Evolutionary conservation across 495 filamentous ascomycete genomes (phyloP), one percentile per base, ranked within the genome.

Genomic region (Wilcoxina mikolae): DNA sequence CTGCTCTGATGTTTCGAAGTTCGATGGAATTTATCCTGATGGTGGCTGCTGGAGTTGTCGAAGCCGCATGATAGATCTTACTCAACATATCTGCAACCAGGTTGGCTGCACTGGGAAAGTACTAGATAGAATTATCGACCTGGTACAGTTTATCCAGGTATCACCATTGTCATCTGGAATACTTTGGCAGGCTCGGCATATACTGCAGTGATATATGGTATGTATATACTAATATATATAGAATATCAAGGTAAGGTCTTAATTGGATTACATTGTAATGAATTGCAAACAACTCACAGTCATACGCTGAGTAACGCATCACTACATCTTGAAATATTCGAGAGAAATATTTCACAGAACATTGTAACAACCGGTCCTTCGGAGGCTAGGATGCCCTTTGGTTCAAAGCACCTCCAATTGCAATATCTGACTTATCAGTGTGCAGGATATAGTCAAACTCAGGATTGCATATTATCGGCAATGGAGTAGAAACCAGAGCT

Each of bases 261-360:
- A n/a, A n/a, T n/a, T 35, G 31, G 22, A 15, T 27, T 15, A 35
- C 7, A 35, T 35, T 35, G 31, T 5, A 5, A 15, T 15, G 5
- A 5, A 54, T 22, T 7, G 51, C 51, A 1, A 54, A 35, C 10
- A 54, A 10, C 18, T 54, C 51, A 2, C 39, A 4, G 10, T 54
- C 38, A 17, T 54, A 54, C 0, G 38, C 26, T 20, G 38, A 18
- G 11, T 54, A 54, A 0, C 31, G 0, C 0, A 20, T 25, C 10
- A 24, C 31, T 2, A 31, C 2, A 0, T 22, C n/a, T 10, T 0
- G 5, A 0, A 54, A 17, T 17, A 48, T 54, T 0, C 31, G 18
- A 26, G n/a, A 45, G 12, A 11, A 45, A 17, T 20, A 54, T 0
- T 1, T 35, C 0, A 2, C 5, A 7, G 42, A 9, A 9, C 42